phyloP scores from a whole-genome alignment of 495 filamentous ascomycete genomes.

The Copromyces sp. region DNA sequence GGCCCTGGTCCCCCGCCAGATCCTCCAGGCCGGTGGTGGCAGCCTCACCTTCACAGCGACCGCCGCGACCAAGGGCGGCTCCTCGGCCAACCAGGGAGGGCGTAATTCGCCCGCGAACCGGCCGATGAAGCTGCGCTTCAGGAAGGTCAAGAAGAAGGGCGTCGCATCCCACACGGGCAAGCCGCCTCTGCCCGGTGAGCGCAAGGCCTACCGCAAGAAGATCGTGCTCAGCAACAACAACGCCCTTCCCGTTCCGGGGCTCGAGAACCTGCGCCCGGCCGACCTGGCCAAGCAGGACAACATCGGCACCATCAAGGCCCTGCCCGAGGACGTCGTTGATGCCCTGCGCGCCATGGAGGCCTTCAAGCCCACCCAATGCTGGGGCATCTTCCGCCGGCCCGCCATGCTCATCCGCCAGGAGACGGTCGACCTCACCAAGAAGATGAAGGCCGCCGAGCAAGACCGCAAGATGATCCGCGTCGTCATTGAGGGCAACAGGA shows the following conservation, averaged over 20 bases:
- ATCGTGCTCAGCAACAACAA: conserved; percentile 90
- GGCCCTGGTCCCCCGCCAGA: conserved; percentile 12
- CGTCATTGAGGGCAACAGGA: conserved; percentile 62
- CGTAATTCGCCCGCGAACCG: conserved; percentile 19
- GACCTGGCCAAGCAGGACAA: conserved; percentile 43
- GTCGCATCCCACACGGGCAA: conserved; percentile 25
- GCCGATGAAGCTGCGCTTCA: conserved; percentile 25
- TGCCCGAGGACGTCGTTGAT: conserved; percentile 64
- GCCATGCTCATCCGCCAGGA: conserved; percentile 64
- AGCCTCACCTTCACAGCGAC: background rate
- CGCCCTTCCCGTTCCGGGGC: conserved; percentile 61
- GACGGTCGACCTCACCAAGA: conserved; percentile 56
- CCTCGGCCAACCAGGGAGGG: conserved; percentile 12
- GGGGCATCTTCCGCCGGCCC: conserved; percentile 76
- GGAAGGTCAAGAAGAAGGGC: conserved; percentile 48
- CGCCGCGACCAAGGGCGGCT: background rate
- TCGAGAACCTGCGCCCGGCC: conserved; percentile 49
- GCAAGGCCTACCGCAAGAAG: conserved; percentile 76
- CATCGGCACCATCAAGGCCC: conserved; percentile 53
- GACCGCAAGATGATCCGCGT: conserved; percentile 50
- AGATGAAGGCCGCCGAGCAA: conserved; percentile 43
- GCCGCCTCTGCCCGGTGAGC: conserved; percentile 61
- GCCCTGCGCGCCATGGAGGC: conserved; percentile 70
- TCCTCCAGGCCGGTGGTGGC: background rate
- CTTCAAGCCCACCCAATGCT: conserved; percentile 86